Conservation (phyloP, 2,329 filamentous ascomycete genomes). For the Pleoardoris graminearum region DNA sequence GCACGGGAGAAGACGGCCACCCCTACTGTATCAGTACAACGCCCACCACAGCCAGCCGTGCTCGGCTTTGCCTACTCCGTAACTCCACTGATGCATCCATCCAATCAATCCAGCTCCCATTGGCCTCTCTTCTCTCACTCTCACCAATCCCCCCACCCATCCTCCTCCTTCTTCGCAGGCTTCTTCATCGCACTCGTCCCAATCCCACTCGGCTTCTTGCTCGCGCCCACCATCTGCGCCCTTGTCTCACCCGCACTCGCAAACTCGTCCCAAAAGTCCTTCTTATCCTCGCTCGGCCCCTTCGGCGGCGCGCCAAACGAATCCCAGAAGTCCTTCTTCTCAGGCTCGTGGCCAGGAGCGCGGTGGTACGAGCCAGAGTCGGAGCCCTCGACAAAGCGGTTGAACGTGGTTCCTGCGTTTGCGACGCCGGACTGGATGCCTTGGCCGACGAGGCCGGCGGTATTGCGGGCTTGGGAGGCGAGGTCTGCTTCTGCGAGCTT, state of each 20-base stretch:
- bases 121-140: slow-evolving; percentile 5
- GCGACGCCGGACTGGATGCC: slow-evolving; percentile 68
- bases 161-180: slow-evolving; percentile 56
- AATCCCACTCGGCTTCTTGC: slow-evolving; percentile 54
- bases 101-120: too few relatives aligned
- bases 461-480: slow-evolving; percentile 62
- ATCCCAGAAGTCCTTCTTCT: slow-evolving; percentile 88
- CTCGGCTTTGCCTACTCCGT: slow-evolving; percentile 3
- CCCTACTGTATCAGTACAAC: slow-evolving; percentile 15
- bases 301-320: slow-evolving; percentile 71
- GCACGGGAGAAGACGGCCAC: slow-evolving; percentile 1
- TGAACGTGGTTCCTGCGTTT: slow-evolving; percentile 78
- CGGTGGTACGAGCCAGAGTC: slow-evolving; percentile 11
- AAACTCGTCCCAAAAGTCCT: slow-evolving; percentile 64
- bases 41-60: slow-evolving; percentile 2
- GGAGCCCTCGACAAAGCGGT: slow-evolving; percentile 79
- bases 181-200: slow-evolving; percentile 69
- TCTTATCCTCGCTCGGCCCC: slow-evolving; percentile 54
- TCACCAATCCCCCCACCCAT: slow-evolving; percentile 61
- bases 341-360: slow-evolving; percentile 52
- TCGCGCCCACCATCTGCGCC: slow-evolving; percentile 32
- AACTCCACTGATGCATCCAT: slow-evolving; percentile 7
- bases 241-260: slow-evolving; percentile 37
- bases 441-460: slow-evolving; percentile 59
- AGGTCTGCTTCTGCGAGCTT: slow-evolving; percentile 72